phyloP scores from a whole-genome alignment of 768 basidiomycete species.

The Solioccasus polychromus region DNA sequence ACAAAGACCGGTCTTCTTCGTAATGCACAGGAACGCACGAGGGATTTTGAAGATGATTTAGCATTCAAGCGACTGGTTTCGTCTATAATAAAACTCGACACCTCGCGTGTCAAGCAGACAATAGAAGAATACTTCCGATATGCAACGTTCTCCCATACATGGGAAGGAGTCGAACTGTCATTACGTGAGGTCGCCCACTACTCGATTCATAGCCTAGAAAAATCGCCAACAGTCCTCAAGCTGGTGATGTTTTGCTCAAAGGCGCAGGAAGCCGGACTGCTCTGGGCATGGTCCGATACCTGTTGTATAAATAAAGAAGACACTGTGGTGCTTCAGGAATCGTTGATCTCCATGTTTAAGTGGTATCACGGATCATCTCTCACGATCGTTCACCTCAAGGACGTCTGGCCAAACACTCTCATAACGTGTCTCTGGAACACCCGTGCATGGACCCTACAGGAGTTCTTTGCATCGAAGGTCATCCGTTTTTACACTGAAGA shows the following conservation, averaged over 20 bases:
- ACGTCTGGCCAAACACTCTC: too few species aligned
- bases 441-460: slow-evolving; percentile 13
- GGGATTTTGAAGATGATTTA: not conserved
- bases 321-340: not conserved
- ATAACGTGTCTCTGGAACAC: too few species aligned
- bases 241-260: slow-evolving; percentile 5
- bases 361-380: not conserved
- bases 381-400: not conserved
- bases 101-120: not conserved
- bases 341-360: not conserved
- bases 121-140: slow-evolving; percentile 1
- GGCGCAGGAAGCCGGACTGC: not conserved
- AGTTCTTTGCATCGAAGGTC: slow-evolving; percentile 5
- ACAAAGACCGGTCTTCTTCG: not conserved
- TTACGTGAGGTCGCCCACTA: not conserved
- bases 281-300: slow-evolving; percentile 13
- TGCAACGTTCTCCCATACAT: slow-evolving; percentile 8
- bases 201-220: not conserved
- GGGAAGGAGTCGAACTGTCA: slow-evolving; percentile 1
- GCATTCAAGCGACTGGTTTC: not conserved
- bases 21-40: not conserved
- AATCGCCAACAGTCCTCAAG: not conserved
- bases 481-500: slow-evolving; percentile 4
- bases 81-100: too few species aligned
- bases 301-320: slow-evolving; percentile 15